Conservation (phyloP, 306 rosid species). For the Echinosophora koreensis region DNA sequence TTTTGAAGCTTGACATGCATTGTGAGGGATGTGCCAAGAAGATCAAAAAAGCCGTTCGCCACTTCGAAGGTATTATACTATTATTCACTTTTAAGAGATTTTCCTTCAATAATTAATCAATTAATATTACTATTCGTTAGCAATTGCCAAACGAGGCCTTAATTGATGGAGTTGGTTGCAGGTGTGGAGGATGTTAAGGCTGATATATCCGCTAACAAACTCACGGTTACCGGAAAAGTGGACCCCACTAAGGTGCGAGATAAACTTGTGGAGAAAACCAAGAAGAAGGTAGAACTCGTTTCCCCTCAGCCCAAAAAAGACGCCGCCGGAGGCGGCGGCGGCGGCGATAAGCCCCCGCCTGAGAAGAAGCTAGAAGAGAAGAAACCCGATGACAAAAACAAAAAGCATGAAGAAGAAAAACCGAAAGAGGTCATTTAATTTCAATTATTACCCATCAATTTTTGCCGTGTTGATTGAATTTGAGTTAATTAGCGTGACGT, state of each 20-base stretch:
- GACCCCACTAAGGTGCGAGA: slow-evolving; percentile 62
- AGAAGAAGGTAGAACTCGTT: slow-evolving; percentile 77
- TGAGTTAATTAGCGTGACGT: neutral
- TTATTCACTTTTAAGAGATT: too few species aligned
- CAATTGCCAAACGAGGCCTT: neutral
- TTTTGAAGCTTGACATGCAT: slow-evolving; percentile 79
- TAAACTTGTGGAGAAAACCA: slow-evolving; percentile 63
- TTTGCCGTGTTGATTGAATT: neutral
- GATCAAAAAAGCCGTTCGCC: slow-evolving; percentile 63
- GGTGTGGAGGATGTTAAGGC: slow-evolving; percentile 77
- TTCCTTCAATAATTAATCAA: too few species aligned
- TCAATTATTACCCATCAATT: neutral
- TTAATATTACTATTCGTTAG: too few species aligned
- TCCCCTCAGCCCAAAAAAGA: slow-evolving; percentile 73
- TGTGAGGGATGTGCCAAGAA: slow-evolving; percentile 89
- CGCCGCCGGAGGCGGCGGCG: slow-evolving; percentile 45
- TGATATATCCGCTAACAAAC: slow-evolving; percentile 60
- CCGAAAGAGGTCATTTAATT: slow-evolving; percentile 53
- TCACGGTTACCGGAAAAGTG: slow-evolving; percentile 73
- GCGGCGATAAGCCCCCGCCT: slow-evolving; percentile 53
- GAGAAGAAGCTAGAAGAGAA: slow-evolving; percentile 56
- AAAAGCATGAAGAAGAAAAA: slow-evolving; percentile 64
- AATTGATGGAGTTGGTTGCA: slow-evolving; percentile 33
- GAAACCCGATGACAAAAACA: slow-evolving; percentile 57
- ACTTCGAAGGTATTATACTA: slow-evolving; percentile 58